Base-by-base conservation (phyloP, 805 yeast species). In the Diddensiella caesifluorescens region DNA sequence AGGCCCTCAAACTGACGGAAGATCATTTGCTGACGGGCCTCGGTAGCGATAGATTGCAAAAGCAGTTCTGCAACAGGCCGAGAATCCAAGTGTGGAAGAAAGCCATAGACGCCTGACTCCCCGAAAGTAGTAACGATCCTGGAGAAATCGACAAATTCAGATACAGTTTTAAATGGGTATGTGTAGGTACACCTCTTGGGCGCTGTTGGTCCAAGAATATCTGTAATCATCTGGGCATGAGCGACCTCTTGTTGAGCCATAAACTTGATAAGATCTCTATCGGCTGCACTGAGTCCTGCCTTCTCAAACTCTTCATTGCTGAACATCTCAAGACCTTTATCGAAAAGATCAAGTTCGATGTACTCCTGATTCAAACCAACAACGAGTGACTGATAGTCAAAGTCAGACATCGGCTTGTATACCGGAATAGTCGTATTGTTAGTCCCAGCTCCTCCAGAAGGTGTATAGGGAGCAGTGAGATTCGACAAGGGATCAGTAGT, bases 401-500 rank as follows among this genome's bases (percentile, higher is more conserved):
- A 34, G 19, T 34, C 37, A 5, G 37, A 34, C 12, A 34, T 4
- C 10, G 26, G 23, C 5, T 20, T 13, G 10, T 34, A 21, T n/a
- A 20, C 9, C 4, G 23, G 37, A n/a, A 19, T 26, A 34, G 20
- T 4, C 4, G 19, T 34, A 21, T 34, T 34, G 13, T 10, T 26
- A 3, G 37, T 34, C 10, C 37, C 37, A 9, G 21, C 3, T 18
- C 37, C 37, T 12, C 37, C 37, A 13, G 37, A n/a, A n/a, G 37
- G 37, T 10, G 16, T 22, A 13, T 34, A 34, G 5, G 37, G 37
- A 10, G 22, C 26, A 3, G 37, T 19, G 4, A 34, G 26, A 34
- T 34, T 34, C 10, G 37, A n/a, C 4, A 18, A 34, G 9, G 37
- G 37, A 20, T 34, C 37, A 34, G 37, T 34, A n/a, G 37, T 34